These are phyloP conservation scores for Hyparrhenia diplandra DNA, from an alignment of 176 grass and related monocot species.

Conservation along the genomic window DNA sequence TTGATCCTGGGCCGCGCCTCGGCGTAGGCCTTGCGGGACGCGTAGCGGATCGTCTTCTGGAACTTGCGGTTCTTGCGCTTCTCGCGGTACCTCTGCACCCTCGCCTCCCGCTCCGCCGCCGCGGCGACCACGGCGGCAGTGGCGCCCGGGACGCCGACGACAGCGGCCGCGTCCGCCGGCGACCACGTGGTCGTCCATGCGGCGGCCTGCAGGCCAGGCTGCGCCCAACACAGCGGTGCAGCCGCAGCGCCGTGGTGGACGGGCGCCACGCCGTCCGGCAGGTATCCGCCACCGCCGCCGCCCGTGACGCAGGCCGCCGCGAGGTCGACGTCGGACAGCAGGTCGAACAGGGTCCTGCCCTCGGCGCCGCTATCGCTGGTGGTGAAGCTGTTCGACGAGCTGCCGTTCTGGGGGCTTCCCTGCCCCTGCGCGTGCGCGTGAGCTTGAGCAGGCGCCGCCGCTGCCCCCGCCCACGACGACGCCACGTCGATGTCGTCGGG, in stretches of 20 bases:
- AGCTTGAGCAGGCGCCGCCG: too few relatives aligned
- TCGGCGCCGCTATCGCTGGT: constrained; percentile 7
- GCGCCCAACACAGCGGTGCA: constrained; percentile 21
- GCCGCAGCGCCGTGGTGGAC: background rate
- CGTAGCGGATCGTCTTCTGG: constrained; percentile 80
- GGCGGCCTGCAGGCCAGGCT: background rate
- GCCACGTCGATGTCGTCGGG: constrained; percentile 19
- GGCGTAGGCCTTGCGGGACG: constrained; percentile 70
- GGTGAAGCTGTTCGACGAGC: constrained; percentile 34
- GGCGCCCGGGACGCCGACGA: background rate
- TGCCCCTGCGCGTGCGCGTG: background rate
- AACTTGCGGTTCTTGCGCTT: constrained; percentile 73
- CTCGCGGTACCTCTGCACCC: constrained; percentile 68
- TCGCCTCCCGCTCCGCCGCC: constrained; percentile 36
- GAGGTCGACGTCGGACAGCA: constrained; percentile 41
- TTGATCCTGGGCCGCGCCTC: constrained; percentile 63
- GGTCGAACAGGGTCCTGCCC: constrained; percentile 26
- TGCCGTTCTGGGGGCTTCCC: constrained; percentile 22
- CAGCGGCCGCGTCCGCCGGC: background rate
- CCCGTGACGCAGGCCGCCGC: constrained; percentile 1
- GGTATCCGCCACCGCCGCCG: background rate
- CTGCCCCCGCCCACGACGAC: constrained; percentile 11
- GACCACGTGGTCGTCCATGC: background rate
- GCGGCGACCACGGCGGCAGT: background rate
- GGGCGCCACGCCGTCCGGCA: constrained; percentile 23